These are phyloP conservation scores for Emergomyces orientalis DNA, from an alignment of 2,329 filamentous ascomycete genomes.

Conservation along the genomic window DNA sequence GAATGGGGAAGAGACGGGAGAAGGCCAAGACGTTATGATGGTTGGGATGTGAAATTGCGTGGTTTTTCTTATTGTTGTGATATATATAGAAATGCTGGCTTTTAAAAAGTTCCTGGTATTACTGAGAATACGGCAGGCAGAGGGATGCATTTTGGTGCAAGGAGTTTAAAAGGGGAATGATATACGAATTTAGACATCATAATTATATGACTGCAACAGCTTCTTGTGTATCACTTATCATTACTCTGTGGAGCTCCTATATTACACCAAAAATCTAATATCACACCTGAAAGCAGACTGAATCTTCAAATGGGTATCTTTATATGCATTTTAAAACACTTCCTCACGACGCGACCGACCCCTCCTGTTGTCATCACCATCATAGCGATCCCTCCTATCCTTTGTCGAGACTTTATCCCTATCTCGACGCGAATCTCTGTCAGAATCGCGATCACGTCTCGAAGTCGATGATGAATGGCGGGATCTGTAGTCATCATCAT, in stretches of 20 bases:
- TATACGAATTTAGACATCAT: neutral
- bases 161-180: neutral
- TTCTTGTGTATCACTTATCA: neutral
- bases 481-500: constrained; percentile 28
- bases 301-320: neutral
- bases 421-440: constrained; percentile 22
- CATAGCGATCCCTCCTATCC: constrained; percentile 19
- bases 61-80: neutral
- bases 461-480: constrained; percentile 27
- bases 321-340: constrained; percentile 13
- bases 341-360: constrained; percentile 4
- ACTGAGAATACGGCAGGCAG: neutral
- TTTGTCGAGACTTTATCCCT: constrained; percentile 17
- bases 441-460: constrained; percentile 22
- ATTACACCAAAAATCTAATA: neutral
- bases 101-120: neutral
- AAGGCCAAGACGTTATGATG: constrained; percentile 34
- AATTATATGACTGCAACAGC: neutral
- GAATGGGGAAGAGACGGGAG: constrained; percentile 16
- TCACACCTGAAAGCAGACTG: neutral
- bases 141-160: neutral
- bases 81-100: constrained; percentile 9
- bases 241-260: neutral
- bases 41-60: constrained; percentile 23
- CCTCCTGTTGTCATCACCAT: constrained; percentile 10